Percentiles rank a stretch among this genome's conserved stretches.
Evolutionary conservation across 2,329 filamentous ascomycete species (phyloP).

Genomic region (Parasarocladium wereldwijsianum): DNA sequence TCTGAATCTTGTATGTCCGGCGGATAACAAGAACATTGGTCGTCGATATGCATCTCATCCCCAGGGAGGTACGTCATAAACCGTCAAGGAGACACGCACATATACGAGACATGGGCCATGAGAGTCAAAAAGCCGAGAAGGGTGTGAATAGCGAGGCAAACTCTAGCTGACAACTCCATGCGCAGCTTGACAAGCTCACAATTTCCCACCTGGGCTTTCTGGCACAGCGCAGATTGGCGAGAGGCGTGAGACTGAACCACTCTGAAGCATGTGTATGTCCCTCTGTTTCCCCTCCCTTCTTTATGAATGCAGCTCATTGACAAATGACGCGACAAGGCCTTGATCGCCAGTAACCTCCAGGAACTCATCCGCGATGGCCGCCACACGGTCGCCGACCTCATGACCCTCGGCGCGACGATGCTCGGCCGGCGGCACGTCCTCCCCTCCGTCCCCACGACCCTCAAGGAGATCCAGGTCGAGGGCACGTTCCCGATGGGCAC

Average conservation of each 20-base stretch:
- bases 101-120: not conserved
- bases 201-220: slow-evolving; percentile 80
- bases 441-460: slow-evolving; percentile 63
- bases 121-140: not conserved
- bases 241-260: slow-evolving; percentile 82
- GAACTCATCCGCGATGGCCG: slow-evolving; percentile 96
- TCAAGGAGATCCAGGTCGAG: slow-evolving; percentile 81
- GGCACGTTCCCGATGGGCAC: slow-evolving; percentile 85
- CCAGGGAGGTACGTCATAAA: slow-evolving; percentile 27
- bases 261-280: slow-evolving; percentile 63
- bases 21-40: no score
- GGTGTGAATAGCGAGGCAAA: not conserved
- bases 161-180: slow-evolving; percentile 8
- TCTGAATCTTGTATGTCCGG: no score
- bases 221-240: slow-evolving; percentile 74
- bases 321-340: slow-evolving; percentile 43
- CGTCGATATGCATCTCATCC: slow-evolving; percentile 37
- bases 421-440: slow-evolving; percentile 85
- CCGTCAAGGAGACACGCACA: not conserved
- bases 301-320: no score
- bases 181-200: slow-evolving; percentile 85
- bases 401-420: slow-evolving; percentile 82
- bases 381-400: slow-evolving; percentile 83
- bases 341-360: slow-evolving; percentile 80
- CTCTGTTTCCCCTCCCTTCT: not conserved